These are phyloP conservation scores for Xanthoconium purpureum DNA, from an alignment of 768 basidiomycete genomes.

Conservation along the genomic window DNA sequence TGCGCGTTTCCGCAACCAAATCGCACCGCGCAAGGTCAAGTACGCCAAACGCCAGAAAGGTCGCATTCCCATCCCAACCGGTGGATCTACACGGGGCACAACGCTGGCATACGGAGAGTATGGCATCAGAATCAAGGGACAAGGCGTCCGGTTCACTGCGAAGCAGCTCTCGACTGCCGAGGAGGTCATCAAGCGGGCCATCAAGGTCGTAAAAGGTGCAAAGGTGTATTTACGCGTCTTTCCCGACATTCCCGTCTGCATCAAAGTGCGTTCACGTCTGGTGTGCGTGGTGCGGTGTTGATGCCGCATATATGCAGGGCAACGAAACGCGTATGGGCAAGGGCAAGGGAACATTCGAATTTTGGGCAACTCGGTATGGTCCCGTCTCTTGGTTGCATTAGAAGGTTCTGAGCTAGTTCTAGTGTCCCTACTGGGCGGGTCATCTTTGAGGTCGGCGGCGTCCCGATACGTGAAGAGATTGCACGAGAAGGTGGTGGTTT, in stretches of 20 bases:
- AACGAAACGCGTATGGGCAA: constrained; percentile 99
- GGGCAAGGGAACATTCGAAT: constrained; percentile 97
- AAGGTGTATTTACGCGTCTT: constrained; percentile 89
- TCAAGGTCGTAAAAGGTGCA: constrained; percentile 85
- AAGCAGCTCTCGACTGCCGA: constrained; percentile 88
- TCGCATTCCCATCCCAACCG: constrained; percentile 76
- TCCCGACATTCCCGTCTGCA: constrained; percentile 95
- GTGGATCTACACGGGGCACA: constrained; percentile 91
- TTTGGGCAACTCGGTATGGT: constrained; percentile 87
- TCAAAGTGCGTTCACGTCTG: constrained; percentile 61
- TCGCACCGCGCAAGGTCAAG: constrained; percentile 82
- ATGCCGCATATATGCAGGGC: constrained; percentile 49
- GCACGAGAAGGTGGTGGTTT: constrained; percentile 76
- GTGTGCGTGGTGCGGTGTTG: neutral
- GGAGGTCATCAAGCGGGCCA: constrained; percentile 84
- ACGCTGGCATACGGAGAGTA: constrained; percentile 90
- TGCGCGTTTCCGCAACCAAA: constrained; percentile 47
- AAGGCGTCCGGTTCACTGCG: constrained; percentile 77
- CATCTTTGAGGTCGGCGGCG: constrained; percentile 90
- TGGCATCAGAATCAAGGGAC: constrained; percentile 84
- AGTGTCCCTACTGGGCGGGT: constrained; percentile 88
- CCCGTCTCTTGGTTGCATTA: neutral
- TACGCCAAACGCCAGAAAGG: constrained; percentile 91
- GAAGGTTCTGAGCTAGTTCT: neutral
- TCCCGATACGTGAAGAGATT: constrained; percentile 85